Conservation (phyloP, 495 filamentous ascomycete species). For the Daldinia loculata region DNA sequence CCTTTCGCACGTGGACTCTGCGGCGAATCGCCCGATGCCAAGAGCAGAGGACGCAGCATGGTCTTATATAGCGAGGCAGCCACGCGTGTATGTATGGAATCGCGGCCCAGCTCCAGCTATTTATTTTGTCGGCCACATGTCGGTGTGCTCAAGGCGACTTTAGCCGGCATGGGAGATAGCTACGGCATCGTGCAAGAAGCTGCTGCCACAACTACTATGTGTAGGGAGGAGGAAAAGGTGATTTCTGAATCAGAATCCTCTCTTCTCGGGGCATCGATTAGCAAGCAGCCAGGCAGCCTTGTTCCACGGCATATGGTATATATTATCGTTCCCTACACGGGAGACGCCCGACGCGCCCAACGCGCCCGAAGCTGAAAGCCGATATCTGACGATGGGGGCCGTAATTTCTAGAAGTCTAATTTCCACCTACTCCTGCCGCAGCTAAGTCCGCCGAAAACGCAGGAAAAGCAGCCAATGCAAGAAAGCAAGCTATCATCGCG, state of each 20-base stretch:
- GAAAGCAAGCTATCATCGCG: not conserved
- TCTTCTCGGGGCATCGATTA: conserved; percentile 1
- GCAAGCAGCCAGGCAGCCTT: conserved; percentile 8
- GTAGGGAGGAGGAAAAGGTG: conserved; percentile 12
- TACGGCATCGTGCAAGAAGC: not conserved
- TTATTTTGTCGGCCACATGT: conserved; percentile 31
- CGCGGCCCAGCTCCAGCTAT: conserved; percentile 26
- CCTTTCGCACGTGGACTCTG: conserved; percentile 29
- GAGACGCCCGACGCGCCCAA: conserved; percentile 12
- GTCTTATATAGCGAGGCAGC: conserved; percentile 13
- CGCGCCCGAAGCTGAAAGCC: not conserved
- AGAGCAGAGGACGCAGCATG: conserved; percentile 1
- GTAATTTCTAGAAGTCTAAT: not conserved
- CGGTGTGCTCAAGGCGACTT: conserved; percentile 30
- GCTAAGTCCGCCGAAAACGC: not conserved
- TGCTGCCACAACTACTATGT: not conserved
- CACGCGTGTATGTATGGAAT: conserved; percentile 33
- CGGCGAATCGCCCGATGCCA: conserved; percentile 25
- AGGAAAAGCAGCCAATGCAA: conserved; percentile 1
- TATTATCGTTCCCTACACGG: not conserved
- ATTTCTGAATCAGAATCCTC: conserved; percentile 13
- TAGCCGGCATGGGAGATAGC: conserved; percentile 32
- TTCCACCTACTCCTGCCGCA: not conserved
- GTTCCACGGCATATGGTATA: conserved; percentile 32
- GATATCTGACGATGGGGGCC: conserved; percentile 13